A percentile compares a stretch with the other conserved stretches of the same genome.
These are phyloP conservation scores for Kwoniella europaea DNA, from an alignment of 768 basidiomycete species.

Conservation along the genomic window DNA sequence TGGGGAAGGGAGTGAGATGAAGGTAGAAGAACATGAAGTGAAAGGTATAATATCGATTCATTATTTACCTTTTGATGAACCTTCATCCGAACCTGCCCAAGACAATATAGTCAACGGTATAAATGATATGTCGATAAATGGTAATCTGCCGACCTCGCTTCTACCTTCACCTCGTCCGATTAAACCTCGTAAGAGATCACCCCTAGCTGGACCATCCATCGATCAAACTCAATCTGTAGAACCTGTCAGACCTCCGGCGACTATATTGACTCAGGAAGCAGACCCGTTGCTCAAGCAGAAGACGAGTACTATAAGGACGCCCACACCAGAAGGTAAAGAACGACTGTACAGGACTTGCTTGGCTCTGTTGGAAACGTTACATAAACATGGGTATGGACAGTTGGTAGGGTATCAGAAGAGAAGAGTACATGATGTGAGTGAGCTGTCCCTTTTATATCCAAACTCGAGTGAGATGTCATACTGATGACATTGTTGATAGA, in stretches of 20 bases:
- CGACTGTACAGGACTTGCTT: constrained; percentile 80
- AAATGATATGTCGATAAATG: too few relatives aligned
- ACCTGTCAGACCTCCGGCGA: constrained; percentile 57
- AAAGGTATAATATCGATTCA: constrained; percentile 34
- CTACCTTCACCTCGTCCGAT: constrained; percentile 4
- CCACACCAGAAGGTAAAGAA: constrained; percentile 62
- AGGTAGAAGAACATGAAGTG: constrained; percentile 9
- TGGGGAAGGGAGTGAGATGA: neutral
- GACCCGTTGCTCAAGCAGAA: neutral
- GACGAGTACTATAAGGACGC: neutral
- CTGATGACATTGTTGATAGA: constrained; percentile 41
- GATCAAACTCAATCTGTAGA: neutral
- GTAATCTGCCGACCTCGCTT: neutral
- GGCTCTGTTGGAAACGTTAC: constrained; percentile 77
- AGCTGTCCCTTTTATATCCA: neutral
- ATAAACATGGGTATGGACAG: constrained; percentile 87
- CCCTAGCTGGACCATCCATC: constrained; percentile 26
- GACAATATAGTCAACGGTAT: neutral
- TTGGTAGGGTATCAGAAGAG: constrained; percentile 84
- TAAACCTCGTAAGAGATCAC: constrained; percentile 27
- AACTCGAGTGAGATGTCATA: neutral
- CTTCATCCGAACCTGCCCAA: neutral
- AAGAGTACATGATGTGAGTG: constrained; percentile 72
- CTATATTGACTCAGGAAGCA: constrained; percentile 46
- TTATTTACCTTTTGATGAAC: constrained; percentile 32